A percentile compares a stretch with the other conserved stretches of the same genome.
Evolutionary conservation across 108 stramenopile species (phyloP).

Genomic region (Conticribra guillardii): DNA sequence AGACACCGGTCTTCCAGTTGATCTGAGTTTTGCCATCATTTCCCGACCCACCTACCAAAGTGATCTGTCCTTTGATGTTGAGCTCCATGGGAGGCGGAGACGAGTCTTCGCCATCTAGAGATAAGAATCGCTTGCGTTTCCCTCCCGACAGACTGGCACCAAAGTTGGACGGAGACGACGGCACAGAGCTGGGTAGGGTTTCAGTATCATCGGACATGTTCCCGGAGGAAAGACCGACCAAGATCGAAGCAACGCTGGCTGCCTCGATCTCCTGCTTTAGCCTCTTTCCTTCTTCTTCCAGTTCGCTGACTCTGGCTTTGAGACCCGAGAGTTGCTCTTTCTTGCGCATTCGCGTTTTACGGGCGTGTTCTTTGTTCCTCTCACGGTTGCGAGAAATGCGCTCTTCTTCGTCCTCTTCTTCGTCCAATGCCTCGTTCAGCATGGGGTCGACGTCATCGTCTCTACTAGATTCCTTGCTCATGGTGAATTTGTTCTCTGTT

Average conservation of each 20-base stretch:
- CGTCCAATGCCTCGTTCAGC: no score
- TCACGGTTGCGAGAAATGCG: slow-evolving; percentile 77
- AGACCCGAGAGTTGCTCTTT: slow-evolving; percentile 86
- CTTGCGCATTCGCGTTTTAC: slow-evolving; percentile 86
- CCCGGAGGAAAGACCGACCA: slow-evolving; percentile 69
- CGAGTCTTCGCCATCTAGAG: slow-evolving; percentile 47
- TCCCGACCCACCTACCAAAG: slow-evolving; percentile 57
- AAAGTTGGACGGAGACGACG: slow-evolving; percentile 13
- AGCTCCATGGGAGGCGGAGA: slow-evolving; percentile 58
- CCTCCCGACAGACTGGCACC: slow-evolving; percentile 44
- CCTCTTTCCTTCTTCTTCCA: slow-evolving; percentile 68
- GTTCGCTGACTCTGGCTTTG: slow-evolving; percentile 67
- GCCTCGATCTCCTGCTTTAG: slow-evolving; percentile 83
- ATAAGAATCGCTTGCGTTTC: slow-evolving; percentile 74
- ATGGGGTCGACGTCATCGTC: no score
- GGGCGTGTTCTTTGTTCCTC: slow-evolving; percentile 93
- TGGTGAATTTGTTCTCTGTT: no score
- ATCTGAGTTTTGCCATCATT: slow-evolving; percentile 63
- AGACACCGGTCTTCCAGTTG: slow-evolving; percentile 87
- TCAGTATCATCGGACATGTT: slow-evolving; percentile 2
- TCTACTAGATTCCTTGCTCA: no score
- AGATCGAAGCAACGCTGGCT: slow-evolving; percentile 85
- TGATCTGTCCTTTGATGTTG: slow-evolving; percentile 64
- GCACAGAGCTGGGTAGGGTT: background rate
- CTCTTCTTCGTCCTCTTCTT: slow-evolving; percentile 54